These are phyloP conservation scores for Aspergillus udagawae DNA, from an alignment of 2,329 filamentous ascomycete species.

Conservation along the genomic window DNA sequence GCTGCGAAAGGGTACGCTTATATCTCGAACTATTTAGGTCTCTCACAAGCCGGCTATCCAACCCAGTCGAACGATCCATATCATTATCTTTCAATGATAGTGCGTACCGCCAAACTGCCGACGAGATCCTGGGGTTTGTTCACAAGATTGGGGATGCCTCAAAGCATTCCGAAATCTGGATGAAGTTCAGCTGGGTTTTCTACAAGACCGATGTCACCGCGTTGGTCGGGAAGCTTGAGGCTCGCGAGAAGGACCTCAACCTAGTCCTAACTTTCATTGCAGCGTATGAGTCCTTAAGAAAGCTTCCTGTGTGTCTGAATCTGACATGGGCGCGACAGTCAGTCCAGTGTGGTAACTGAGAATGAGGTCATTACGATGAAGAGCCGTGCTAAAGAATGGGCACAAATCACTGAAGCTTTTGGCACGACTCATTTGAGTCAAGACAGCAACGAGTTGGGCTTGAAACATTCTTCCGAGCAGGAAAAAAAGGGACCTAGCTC, in stretches of 20 bases:
- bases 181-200: conserved; percentile 2
- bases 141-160: background rate
- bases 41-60: background rate
- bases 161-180: conserved; percentile 1
- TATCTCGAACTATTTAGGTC: background rate
- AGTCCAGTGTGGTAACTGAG: conserved; percentile 1
- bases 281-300: background rate
- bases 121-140: background rate
- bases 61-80: background rate
- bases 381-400: background rate
- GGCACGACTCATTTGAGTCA: background rate
- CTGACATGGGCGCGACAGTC: background rate
- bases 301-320: background rate
- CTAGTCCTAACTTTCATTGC: conserved; percentile 3
- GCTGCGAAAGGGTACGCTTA: background rate
- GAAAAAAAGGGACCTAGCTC: background rate
- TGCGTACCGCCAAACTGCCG: background rate
- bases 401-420: background rate
- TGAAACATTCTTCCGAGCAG: background rate
- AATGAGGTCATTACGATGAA: background rate
- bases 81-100: conserved; percentile 1
- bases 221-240: background rate
- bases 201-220: conserved; percentile 1
- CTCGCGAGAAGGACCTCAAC: background rate
- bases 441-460: background rate